A percentile compares a stretch with the other conserved stretches of the same genome.
These are phyloP conservation scores for Ceratocystis variospora DNA, from an alignment of 2,329 filamentous ascomycete genomes.

Conservation along the genomic window DNA sequence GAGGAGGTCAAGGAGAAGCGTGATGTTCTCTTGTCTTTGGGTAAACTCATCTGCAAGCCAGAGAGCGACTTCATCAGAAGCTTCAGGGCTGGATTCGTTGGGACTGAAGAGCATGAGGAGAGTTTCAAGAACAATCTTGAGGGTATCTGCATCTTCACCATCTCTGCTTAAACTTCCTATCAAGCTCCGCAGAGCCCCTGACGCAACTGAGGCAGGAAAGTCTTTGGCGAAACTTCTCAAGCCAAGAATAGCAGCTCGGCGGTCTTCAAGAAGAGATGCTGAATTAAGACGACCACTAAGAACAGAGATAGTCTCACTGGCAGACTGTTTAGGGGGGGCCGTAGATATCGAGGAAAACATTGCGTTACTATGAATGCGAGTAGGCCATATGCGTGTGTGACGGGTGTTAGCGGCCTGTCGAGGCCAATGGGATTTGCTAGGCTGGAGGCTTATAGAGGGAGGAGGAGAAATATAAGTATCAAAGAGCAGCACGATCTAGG, in stretches of 20 bases:
- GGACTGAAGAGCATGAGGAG: constrained; percentile 79
- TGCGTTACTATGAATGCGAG: constrained; percentile 33
- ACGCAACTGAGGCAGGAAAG: constrained; percentile 90
- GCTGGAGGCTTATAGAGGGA: neutral
- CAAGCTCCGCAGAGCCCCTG: constrained; percentile 74
- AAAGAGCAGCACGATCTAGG: neutral
- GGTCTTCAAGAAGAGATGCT: constrained; percentile 84
- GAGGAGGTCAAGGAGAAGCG: constrained; percentile 74
- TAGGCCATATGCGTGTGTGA: neutral
- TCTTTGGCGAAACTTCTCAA: constrained; percentile 92
- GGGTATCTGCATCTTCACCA: constrained; percentile 87
- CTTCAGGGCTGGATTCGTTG: constrained; percentile 64
- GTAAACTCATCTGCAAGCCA: constrained; percentile 98
- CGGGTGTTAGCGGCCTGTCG: neutral
- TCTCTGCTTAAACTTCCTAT: constrained; percentile 78
- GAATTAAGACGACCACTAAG: constrained; percentile 77
- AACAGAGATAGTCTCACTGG: constrained; percentile 83
- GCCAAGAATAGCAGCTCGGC: constrained; percentile 81
- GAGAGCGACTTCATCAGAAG: constrained; percentile 86
- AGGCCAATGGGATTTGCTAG: neutral
- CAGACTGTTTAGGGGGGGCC: constrained; percentile 88
- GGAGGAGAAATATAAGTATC: neutral
- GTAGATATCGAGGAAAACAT: constrained; percentile 41
- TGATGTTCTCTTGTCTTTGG: constrained; percentile 93
- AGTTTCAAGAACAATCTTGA: constrained; percentile 90